Percentiles rank a stretch among this genome's conserved stretches.
These are phyloP conservation scores for Cladophialophora carrionii DNA, from an alignment of 2,329 filamentous ascomycete species.

Conservation along the genomic window DNA sequence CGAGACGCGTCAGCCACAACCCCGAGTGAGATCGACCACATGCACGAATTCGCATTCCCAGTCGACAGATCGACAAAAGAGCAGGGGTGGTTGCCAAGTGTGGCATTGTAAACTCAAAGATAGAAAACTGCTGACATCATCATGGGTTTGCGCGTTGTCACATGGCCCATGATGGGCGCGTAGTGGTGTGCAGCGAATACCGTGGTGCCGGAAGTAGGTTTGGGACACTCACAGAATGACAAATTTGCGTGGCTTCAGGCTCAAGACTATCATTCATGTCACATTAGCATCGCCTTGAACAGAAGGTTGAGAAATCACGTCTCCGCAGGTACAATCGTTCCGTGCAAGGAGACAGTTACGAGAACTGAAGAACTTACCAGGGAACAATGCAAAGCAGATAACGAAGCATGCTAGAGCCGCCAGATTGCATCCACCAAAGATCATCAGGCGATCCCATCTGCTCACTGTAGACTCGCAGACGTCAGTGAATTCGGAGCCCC, in stretches of 20 bases:
- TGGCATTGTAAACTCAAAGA: constrained; percentile 22
- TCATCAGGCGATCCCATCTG: constrained; percentile 91
- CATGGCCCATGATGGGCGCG: constrained; percentile 30
- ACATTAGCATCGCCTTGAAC: background rate
- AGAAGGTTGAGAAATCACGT: background rate
- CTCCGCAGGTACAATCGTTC: background rate
- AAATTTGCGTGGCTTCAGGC: constrained; percentile 86
- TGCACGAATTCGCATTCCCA: constrained; percentile 22
- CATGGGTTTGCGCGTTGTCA: constrained; percentile 36
- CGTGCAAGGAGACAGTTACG: background rate
- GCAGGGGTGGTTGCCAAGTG: constrained; percentile 20
- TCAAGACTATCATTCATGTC: constrained; percentile 66
- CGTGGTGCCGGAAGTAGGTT: constrained; percentile 30
- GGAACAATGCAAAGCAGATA: constrained; percentile 70
- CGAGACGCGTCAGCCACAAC: constrained; percentile 39
- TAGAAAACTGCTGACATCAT: constrained; percentile 39
- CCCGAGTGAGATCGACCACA: constrained; percentile 31
- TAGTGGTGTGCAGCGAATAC: constrained; percentile 35
- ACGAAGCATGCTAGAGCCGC: constrained; percentile 90
- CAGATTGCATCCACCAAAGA: constrained; percentile 89
- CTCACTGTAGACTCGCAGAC: constrained; percentile 66
- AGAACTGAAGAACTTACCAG: background rate
- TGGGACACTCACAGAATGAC: constrained; percentile 82
- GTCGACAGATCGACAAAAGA: constrained; percentile 16
- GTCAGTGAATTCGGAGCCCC: constrained; percentile 24